phyloP scores from a whole-genome alignment of 179 eudicot species.

The Silene noctiflora region DNA sequence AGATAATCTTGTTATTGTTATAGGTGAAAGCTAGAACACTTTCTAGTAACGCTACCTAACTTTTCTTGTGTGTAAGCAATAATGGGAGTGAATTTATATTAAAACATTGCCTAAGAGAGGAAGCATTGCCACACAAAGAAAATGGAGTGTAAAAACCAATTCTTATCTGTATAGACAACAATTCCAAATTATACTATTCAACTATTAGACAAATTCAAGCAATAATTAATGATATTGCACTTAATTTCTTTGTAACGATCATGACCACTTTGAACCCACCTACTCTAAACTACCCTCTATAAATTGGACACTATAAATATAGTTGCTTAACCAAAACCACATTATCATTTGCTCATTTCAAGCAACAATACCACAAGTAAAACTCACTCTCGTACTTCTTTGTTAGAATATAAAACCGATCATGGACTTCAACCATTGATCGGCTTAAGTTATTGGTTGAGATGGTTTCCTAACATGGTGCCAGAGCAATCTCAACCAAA shows the following conservation, averaged over 20 bases:
- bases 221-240: constrained; percentile 8
- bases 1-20: background rate
- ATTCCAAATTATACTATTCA: background rate
- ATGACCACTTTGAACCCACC: background rate
- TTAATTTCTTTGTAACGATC: background rate
- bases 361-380: constrained; percentile 1
- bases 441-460: too few relatives aligned
- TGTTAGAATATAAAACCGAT: too few relatives aligned
- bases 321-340: constrained; percentile 4
- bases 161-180: background rate
- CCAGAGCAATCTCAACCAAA: too few relatives aligned
- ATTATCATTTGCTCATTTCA: background rate
- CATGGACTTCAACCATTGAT: too few relatives aligned
- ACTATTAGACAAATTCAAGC: background rate
- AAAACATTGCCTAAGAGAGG: background rate
- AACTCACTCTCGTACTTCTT: background rate
- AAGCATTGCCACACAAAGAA: background rate
- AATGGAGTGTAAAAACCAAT: background rate
- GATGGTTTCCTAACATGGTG: too few relatives aligned
- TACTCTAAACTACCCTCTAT: background rate
- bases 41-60: background rate
- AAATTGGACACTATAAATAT: background rate
- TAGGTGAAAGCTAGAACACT: background rate
- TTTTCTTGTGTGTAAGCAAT: background rate
- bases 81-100: background rate